phyloP scores from a whole-genome alignment of 495 filamentous ascomycete species.

The Clavariopsis aquatica region DNA sequence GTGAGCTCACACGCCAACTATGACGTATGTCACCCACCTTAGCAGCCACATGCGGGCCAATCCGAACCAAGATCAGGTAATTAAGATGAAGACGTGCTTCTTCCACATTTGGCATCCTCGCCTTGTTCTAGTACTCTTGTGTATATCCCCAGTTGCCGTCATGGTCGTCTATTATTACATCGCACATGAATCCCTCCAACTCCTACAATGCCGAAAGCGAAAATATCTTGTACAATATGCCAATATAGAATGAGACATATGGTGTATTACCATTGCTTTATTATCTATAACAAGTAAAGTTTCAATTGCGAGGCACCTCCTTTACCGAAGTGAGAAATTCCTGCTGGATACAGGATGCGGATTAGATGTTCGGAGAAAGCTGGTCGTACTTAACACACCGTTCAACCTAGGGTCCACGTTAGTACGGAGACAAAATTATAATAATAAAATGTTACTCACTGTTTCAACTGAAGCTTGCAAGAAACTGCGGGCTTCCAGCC shows the following conservation, averaged over 20 bases:
- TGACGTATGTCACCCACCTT: constrained; percentile 13
- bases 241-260: neutral
- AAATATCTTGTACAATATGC: neutral
- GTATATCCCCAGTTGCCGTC: neutral
- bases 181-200: neutral
- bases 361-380: constrained; percentile 49
- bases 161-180: neutral
- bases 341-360: neutral
- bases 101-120: neutral
- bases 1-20: neutral
- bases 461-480: constrained; percentile 85
- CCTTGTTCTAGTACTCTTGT: neutral
- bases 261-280: neutral
- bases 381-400: constrained; percentile 50
- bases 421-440: neutral
- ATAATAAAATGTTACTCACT: constrained; percentile 55
- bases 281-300: neutral
- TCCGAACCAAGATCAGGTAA: neutral
- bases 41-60: constrained; percentile 4
- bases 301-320: neutral
- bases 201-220: neutral
- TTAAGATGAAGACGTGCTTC: neutral
- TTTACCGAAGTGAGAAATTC: neutral
- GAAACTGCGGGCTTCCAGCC: constrained; percentile 83
- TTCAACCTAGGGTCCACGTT: constrained; percentile 43